Base-by-base conservation (phyloP, 495 filamentous ascomycete genomes). In the Neurospora sp. region DNA sequence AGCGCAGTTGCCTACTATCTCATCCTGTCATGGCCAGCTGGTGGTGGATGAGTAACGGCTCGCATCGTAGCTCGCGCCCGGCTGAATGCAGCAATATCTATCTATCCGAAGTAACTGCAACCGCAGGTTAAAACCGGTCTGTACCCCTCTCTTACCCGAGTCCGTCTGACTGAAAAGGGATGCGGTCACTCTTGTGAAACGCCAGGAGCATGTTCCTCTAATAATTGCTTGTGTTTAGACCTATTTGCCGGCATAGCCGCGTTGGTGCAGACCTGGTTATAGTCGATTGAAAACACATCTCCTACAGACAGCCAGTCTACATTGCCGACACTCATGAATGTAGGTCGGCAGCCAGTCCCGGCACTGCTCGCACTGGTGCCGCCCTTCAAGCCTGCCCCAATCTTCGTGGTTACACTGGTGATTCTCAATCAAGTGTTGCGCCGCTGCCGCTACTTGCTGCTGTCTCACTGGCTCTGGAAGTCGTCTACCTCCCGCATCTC, bases 351-450 rank as follows among this genome's bases (percentile, higher is more conserved):
- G 27, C 27, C 27, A 27, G 27, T 27, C 27, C 27, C 27, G 27
- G 2, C 27, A 27, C 27, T 27, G 27, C 27, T 27, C 27, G 27
- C 27, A 27, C 27, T 27, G 27, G 27, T 27, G 27, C 2, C 27
- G 27, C 27, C 27, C 27, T 27, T 27, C 27, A 27, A 27, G 27
- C 27, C 27, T 27, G 27, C 27, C 27, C 27, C 27, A 27, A 27
- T 27, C 27, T 27, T 27, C 27, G 27, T 27, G 27, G 27, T 27
- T 27, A 27, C 27, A 27, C 27, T 27, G 27, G 27, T 27, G 77
- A 53, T 79, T 72, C 12, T 71, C 10, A 46, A 11, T 69, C 74
- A 77, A 20, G 22, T 76, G 39, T 0, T 16, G 27, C 40, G 11
- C 22, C 0, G 35, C 73, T 14, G 22, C 35, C 22, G 42, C 35